These are phyloP conservation scores for Trichophyton schoenleinii DNA, from an alignment of 2,329 filamentous ascomycete species.

Conservation along the genomic window DNA sequence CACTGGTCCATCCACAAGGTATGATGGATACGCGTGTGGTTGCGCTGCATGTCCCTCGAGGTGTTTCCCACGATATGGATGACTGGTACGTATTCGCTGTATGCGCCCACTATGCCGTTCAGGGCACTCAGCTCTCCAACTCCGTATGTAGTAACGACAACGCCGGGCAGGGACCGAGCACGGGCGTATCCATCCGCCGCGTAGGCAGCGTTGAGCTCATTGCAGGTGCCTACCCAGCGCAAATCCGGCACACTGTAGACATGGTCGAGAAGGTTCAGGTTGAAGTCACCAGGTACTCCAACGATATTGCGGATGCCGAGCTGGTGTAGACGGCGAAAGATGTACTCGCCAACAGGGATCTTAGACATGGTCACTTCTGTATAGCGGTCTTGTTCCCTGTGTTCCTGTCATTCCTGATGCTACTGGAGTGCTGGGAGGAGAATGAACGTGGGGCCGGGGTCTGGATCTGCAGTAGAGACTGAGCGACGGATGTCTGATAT, in stretches of 20 bases:
- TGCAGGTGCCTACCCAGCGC: slow-evolving; percentile 41
- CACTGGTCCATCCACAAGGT: slow-evolving; percentile 19
- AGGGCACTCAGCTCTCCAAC: slow-evolving; percentile 40
- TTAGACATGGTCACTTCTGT: neutral
- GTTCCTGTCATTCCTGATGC: neutral
- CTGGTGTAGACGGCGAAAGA: slow-evolving; percentile 12
- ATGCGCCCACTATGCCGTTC: slow-evolving; percentile 33
- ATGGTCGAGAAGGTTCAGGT: slow-evolving; percentile 14
- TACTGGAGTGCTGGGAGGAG: neutral
- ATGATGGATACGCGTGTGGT: slow-evolving; percentile 29
- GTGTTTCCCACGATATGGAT: slow-evolving; percentile 51
- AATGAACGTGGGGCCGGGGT: neutral
- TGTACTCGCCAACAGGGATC: slow-evolving; percentile 12
- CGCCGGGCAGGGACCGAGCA: slow-evolving; percentile 38
- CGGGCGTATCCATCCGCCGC: slow-evolving; percentile 44
- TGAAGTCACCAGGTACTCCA: slow-evolving; percentile 14
- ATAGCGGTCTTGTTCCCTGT: neutral
- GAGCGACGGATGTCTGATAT: neutral
- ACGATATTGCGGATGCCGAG: slow-evolving; percentile 12
- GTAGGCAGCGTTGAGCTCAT: slow-evolving; percentile 42
- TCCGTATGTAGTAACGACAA: slow-evolving; percentile 45
- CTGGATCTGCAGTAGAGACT: neutral
- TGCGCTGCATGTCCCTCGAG: slow-evolving; percentile 36
- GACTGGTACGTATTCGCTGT: slow-evolving; percentile 46
- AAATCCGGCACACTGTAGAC: slow-evolving; percentile 20